Conservation (phyloP, 1,139 yeast species). For the Taphrina pruni region DNA sequence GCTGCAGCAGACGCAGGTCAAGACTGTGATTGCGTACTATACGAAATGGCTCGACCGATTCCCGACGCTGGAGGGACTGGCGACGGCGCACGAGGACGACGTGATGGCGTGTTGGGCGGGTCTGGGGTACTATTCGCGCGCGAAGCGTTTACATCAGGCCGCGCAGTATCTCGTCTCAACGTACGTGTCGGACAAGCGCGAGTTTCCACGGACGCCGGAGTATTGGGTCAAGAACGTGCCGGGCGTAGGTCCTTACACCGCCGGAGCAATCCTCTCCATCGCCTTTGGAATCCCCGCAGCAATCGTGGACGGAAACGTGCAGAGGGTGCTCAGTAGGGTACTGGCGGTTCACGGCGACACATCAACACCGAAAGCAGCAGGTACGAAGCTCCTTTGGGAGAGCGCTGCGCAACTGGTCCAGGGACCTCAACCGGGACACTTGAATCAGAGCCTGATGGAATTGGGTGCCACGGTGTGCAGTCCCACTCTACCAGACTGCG, state of each 20-base stretch:
- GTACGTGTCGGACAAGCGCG: neutral
- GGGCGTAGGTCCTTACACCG: constrained; percentile 44
- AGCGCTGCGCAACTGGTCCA: constrained; percentile 39
- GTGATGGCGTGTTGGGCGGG: constrained; percentile 44
- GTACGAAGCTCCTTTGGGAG: constrained; percentile 41
- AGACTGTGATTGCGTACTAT: constrained; percentile 42
- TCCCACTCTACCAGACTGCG: constrained; percentile 39
- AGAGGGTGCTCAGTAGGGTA: constrained; percentile 41
- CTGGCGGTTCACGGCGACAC: constrained; percentile 42
- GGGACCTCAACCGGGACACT: constrained; percentile 36
- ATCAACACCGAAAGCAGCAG: constrained; percentile 36
- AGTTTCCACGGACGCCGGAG: constrained; percentile 40
- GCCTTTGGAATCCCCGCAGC: constrained; percentile 41
- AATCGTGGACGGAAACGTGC: constrained; percentile 43
- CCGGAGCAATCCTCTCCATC: constrained; percentile 43
- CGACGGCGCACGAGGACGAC: constrained; percentile 38
- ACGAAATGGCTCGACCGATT: constrained; percentile 41
- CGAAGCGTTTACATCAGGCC: constrained; percentile 41
- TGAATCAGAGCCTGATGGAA: constrained; percentile 44
- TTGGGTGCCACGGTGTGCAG: constrained; percentile 43
- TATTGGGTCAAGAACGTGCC: constrained; percentile 43
- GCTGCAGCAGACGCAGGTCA: constrained; percentile 44
- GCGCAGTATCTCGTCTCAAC: constrained; percentile 33
- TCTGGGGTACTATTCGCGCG: constrained; percentile 43
- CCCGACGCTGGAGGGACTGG: constrained; percentile 39